Percentiles rank a stretch among this genome's conserved stretches.
Evolutionary conservation across 2,329 filamentous ascomycete genomes (phyloP).

Genomic region (Leptographium lundbergii): DNA sequence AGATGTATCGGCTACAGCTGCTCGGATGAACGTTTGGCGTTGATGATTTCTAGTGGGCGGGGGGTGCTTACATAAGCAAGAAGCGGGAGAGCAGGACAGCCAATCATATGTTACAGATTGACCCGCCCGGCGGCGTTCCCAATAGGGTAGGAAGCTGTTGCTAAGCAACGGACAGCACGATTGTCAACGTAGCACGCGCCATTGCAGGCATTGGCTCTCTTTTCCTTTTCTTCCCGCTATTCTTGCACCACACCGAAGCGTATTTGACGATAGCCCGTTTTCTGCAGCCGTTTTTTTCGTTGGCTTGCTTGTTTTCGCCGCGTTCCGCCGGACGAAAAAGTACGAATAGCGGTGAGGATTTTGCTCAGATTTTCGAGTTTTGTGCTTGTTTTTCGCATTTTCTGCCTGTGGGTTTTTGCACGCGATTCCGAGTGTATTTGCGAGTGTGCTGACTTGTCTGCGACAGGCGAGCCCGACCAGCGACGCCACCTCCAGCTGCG

Average conservation of each 20-base stretch:
- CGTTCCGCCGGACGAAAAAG: too few relatives aligned
- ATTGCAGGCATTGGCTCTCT: neutral
- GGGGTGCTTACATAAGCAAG: neutral
- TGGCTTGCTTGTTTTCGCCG: neutral
- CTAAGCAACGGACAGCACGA: neutral
- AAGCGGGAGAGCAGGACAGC: neutral
- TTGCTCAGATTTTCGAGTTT: too few relatives aligned
- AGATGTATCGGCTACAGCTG: neutral
- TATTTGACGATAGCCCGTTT: neutral
- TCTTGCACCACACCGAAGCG: neutral
- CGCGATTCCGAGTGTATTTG: too few relatives aligned
- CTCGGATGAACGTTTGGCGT: neutral
- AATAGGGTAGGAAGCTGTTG: neutral
- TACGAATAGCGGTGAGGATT: too few relatives aligned
- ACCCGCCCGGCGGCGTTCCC: neutral
- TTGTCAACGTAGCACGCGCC: neutral
- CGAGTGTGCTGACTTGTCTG: neutral
- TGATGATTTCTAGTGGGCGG: neutral
- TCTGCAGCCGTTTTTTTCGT: neutral
- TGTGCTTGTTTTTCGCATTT: too few relatives aligned
- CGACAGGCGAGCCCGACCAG: neutral
- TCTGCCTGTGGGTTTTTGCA: too few relatives aligned
- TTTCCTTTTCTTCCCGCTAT: neutral
- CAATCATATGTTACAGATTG: constrained; percentile 7
- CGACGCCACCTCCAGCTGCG: neutral